Conservation (phyloP, 208 protist species). For the Leishmania tropica region DNA sequence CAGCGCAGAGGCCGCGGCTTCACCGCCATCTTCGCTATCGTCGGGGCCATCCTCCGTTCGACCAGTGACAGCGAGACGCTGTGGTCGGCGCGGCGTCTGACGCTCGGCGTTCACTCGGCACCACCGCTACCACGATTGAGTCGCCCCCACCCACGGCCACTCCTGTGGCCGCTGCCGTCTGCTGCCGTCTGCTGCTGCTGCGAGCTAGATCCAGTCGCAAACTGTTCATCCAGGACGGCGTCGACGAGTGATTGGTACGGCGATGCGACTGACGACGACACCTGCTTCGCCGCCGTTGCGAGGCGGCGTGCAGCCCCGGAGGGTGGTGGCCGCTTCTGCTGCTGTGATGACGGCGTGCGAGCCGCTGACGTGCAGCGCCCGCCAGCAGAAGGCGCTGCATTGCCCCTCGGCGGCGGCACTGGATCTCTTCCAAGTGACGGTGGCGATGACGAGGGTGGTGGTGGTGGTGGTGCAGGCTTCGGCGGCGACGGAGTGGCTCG, state of each 20-base stretch:
- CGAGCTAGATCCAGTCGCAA: not conserved
- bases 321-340: not conserved
- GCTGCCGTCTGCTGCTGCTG: not conserved
- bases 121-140: not conserved
- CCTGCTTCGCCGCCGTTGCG: not conserved
- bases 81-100: too few species aligned
- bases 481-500: not conserved
- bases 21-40: not conserved
- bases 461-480: not conserved
- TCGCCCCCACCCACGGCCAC: not conserved
- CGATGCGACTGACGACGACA: conserved; percentile 2
- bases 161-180: not conserved
- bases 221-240: conserved; percentile 12
- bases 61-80: not conserved
- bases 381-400: not conserved
- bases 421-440: not conserved
- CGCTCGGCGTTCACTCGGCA: not conserved
- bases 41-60: not conserved
- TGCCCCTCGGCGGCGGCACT: not conserved
- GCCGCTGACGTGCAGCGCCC: not conserved
- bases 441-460: not conserved
- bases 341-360: not conserved
- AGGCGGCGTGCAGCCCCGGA: not conserved
- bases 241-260: conserved; percentile 9
- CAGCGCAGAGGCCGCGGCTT: not conserved